phyloP scores from a whole-genome alignment of 441 rosid species.

The Populus hybrid region DNA sequence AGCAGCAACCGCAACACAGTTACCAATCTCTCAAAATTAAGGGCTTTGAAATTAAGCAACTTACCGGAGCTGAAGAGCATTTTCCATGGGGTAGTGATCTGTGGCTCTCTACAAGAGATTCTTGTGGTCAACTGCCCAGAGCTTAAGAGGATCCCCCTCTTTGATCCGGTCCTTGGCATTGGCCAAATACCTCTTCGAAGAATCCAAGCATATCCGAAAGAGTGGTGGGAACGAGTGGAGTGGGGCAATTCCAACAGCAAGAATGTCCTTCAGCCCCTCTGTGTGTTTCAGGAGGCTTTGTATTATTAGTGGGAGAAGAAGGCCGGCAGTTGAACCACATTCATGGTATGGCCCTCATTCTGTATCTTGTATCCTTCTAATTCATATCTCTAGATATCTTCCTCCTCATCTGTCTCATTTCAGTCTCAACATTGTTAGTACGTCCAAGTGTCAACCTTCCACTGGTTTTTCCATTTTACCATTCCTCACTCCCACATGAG shows the following conservation, averaged over 20 bases:
- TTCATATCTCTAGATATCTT: background rate
- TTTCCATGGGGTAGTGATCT: constrained; percentile 2
- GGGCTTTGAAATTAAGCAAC: background rate
- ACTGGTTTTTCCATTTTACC: background rate
- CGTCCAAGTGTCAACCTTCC: background rate
- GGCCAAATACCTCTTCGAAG: background rate
- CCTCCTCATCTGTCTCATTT: background rate
- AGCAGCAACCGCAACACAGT: background rate
- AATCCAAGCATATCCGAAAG: background rate
- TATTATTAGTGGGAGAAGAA: background rate
- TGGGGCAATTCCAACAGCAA: background rate
- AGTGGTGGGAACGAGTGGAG: constrained; percentile 4
- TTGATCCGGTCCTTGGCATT: background rate
- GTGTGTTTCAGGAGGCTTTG: background rate
- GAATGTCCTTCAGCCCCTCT: background rate
- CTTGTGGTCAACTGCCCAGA: background rate
- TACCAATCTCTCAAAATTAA: constrained; percentile 18
- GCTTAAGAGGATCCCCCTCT: background rate
- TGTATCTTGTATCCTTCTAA: background rate
- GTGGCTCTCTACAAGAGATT: constrained; percentile 10
- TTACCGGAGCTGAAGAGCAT: constrained; percentile 19
- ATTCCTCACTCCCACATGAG: background rate
- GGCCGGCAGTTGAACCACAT: background rate
- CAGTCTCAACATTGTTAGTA: background rate
- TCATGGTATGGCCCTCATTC: background rate